Evolutionary conservation across 352 stramenopile species (phyloP).

Genomic region (Phytophthora fragariaefolia): DNA sequence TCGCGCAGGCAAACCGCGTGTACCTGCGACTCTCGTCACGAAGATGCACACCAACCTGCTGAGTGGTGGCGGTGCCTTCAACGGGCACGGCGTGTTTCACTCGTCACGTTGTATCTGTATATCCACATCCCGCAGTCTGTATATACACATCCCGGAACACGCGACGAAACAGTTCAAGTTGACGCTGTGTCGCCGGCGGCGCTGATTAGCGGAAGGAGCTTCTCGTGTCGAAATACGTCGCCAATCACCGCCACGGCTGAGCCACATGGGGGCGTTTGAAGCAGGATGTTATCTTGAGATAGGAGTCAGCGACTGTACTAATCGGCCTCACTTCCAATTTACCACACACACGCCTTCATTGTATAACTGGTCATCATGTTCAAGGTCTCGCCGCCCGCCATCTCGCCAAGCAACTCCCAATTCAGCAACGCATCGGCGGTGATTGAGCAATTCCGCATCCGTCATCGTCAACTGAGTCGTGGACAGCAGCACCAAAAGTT

Average conservation of each 20-base stretch:
- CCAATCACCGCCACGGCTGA: constrained; percentile 4
- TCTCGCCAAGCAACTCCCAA: background rate
- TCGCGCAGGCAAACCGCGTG: background rate
- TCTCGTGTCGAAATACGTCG: background rate
- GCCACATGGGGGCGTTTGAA: background rate
- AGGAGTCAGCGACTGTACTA: background rate
- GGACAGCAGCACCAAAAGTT: constrained; percentile 3
- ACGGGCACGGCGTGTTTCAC: background rate
- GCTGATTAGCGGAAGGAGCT: constrained; percentile 6
- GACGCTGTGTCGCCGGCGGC: background rate
- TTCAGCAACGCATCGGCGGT: constrained; percentile 12
- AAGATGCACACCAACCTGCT: background rate
- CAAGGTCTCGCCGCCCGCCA: background rate
- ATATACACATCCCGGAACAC: background rate
- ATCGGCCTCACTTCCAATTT: background rate
- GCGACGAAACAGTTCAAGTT: constrained; percentile 6
- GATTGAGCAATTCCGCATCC: constrained; percentile 39
- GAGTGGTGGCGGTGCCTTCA: background rate
- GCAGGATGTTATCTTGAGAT: constrained; percentile 13
- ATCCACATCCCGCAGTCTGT: no score
- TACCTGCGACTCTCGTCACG: background rate
- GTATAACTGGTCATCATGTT: background rate
- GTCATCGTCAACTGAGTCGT: constrained; percentile 32
- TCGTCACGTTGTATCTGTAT: background rate
- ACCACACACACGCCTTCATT: background rate